Evolutionary conservation across 192 early-diverging fungal species (phyloP).

Genomic region (Chytriomyces sp.): DNA sequence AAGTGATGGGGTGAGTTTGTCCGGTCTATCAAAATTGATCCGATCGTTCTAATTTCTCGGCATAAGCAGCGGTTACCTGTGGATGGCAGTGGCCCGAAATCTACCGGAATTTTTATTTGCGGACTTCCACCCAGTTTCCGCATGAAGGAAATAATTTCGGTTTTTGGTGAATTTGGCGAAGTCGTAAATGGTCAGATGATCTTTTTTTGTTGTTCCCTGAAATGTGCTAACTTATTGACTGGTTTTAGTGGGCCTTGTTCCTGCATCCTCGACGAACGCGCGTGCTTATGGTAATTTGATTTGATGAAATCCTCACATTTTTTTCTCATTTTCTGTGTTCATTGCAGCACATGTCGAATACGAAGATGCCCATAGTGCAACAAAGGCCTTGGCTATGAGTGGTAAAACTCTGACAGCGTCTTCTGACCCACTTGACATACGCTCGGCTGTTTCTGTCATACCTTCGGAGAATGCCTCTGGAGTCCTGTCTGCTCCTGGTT

Average conservation of each 20-base stretch:
- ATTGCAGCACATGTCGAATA: constrained; percentile 48
- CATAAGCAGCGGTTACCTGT: background rate
- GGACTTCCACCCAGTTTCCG: constrained; percentile 50
- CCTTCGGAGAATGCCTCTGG: background rate
- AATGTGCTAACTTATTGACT: constrained; percentile 11
- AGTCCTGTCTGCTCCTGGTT: constrained; percentile 3
- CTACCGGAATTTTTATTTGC: constrained; percentile 47
- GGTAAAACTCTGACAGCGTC: constrained; percentile 42
- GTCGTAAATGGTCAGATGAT: constrained; percentile 47
- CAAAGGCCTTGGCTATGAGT: constrained; percentile 43
- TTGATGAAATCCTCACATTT: constrained; percentile 30
- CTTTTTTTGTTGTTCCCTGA: background rate
- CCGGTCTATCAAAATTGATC: too few relatives aligned
- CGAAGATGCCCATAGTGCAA: constrained; percentile 42
- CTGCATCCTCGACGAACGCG: background rate
- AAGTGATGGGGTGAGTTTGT: too few relatives aligned
- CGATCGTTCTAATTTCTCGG: background rate
- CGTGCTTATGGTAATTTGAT: constrained; percentile 19
- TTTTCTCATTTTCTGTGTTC: constrained; percentile 23
- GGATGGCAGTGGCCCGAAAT: constrained; percentile 25
- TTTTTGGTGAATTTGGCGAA: constrained; percentile 52
- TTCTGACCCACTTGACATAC: constrained; percentile 41
- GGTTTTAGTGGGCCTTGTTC: constrained; percentile 4
- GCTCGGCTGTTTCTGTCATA: constrained; percentile 22
- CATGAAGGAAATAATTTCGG: constrained; percentile 45